phyloP scores from a whole-genome alignment of 2,329 filamentous ascomycete genomes.

The Lecanicillium sp. region DNA sequence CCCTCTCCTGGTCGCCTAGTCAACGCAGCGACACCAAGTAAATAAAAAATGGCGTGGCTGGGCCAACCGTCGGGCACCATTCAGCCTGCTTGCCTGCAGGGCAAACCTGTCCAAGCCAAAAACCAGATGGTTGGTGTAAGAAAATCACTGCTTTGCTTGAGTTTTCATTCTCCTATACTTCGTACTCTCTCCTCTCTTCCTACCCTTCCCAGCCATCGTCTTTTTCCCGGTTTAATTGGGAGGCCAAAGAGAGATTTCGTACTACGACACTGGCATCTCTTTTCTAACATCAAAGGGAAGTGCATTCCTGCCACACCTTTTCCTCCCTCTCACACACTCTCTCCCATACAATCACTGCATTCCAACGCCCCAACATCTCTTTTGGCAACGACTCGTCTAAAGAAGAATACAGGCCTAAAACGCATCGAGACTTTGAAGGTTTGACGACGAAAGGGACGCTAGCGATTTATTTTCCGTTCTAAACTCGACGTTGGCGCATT shows the following conservation, averaged over 20 bases:
- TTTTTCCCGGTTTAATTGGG: constrained; percentile 1
- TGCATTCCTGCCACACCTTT: constrained; percentile 4
- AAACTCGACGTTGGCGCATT: no score
- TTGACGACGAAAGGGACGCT: no score
- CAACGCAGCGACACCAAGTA: constrained; percentile 17
- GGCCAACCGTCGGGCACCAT: constrained; percentile 16
- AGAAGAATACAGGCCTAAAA: neutral
- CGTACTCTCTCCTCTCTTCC: constrained; percentile 1
- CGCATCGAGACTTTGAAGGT: no score
- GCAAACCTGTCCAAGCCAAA: no score
- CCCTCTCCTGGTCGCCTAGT: constrained; percentile 13
- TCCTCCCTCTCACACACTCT: neutral
- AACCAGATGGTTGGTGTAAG: no score
- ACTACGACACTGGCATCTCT: no score
- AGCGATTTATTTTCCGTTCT: no score
- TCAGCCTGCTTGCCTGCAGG: constrained; percentile 5
- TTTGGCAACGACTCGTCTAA: no score
- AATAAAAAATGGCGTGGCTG: constrained; percentile 24
- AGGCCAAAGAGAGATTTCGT: no score
- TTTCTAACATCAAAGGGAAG: constrained; percentile 4
- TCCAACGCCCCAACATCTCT: neutral
- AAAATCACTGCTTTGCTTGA: no score
- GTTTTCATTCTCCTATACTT: neutral
- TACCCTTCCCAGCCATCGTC: constrained; percentile 5
- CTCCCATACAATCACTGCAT: constrained; percentile 3